A percentile compares a stretch with the other conserved stretches of the same genome.
Conservation (phyloP, 1,284 basidiomycete genomes). For the Sporisorium reilianum region DNA sequence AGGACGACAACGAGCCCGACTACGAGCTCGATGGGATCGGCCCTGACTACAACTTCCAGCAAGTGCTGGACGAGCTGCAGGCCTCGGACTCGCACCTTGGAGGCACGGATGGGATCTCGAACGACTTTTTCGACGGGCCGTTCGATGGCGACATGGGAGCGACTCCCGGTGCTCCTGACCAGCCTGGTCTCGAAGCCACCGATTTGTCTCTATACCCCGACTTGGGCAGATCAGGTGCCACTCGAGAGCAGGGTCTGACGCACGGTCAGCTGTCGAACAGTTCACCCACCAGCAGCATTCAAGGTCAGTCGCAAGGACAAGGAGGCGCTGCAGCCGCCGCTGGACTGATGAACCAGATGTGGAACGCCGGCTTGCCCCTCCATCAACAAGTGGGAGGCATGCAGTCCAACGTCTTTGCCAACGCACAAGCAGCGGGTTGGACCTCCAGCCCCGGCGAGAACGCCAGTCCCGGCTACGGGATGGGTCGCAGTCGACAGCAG, state of each 20-base stretch:
- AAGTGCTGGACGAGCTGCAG: constrained; percentile 36
- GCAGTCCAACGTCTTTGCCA: constrained; percentile 3
- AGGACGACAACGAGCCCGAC: constrained; percentile 46
- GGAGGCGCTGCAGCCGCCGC: constrained; percentile 12
- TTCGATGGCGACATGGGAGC: constrained; percentile 24
- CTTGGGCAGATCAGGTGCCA: constrained; percentile 17
- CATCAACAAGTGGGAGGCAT: constrained; percentile 8
- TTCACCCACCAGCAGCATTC: constrained; percentile 5
- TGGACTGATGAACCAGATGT: constrained; percentile 28
- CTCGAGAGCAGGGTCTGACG: neutral
- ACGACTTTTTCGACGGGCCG: constrained; percentile 47
- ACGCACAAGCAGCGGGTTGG: constrained; percentile 19
- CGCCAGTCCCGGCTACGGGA: constrained; percentile 10
- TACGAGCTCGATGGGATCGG: constrained; percentile 21
- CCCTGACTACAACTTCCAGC: constrained; percentile 31
- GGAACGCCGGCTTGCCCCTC: constrained; percentile 19
- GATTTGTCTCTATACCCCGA: constrained; percentile 38
- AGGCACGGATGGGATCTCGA: constrained; percentile 9
- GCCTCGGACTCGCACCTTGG: constrained; percentile 19
- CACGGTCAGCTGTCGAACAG: neutral
- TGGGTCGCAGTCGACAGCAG: neutral
- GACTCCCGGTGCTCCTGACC: constrained; percentile 18
- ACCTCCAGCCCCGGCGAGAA: constrained; percentile 13
- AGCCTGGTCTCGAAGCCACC: constrained; percentile 15
- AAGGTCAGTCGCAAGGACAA: constrained; percentile 7